phyloP scores from a whole-genome alignment of 2,329 filamentous ascomycete genomes.

The Nigrospora oryzae region DNA sequence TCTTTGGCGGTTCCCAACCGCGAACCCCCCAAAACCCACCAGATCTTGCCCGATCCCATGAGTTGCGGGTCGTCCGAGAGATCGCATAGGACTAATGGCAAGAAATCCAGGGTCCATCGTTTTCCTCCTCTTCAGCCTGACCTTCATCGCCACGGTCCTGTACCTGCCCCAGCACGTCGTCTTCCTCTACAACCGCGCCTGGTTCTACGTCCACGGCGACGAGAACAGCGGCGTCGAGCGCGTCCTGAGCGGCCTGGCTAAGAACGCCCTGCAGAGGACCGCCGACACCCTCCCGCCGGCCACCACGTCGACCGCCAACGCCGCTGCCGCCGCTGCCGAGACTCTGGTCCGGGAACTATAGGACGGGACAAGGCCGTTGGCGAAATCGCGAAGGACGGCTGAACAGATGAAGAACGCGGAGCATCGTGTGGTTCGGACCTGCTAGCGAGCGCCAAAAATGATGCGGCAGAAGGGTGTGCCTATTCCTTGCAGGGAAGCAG shows the following conservation, averaged over 20 bases:
- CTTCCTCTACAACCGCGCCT: conserved; percentile 74
- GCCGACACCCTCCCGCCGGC: conserved; percentile 1
- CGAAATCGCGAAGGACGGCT: too few species aligned
- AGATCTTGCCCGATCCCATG: too few species aligned
- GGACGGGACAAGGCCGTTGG: background rate
- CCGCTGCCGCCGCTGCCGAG: conserved; percentile 16
- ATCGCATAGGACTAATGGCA: background rate
- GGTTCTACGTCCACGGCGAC: conserved; percentile 93
- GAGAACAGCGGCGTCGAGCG: conserved; percentile 28
- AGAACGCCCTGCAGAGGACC: conserved; percentile 26
- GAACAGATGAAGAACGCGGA: background rate
- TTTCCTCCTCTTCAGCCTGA: conserved; percentile 81
- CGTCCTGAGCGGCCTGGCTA: conserved; percentile 9
- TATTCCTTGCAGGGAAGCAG: too few species aligned
- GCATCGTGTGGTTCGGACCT: too few species aligned
- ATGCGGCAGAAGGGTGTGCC: too few species aligned
- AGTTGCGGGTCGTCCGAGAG: too few species aligned
- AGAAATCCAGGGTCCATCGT: conserved; percentile 69
- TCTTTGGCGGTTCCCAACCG: background rate
- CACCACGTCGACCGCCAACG: conserved; percentile 16
- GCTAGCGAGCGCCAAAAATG: too few species aligned
- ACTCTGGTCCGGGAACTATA: conserved; percentile 28
- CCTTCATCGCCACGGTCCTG: conserved; percentile 76
- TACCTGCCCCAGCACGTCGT: conserved; percentile 90
- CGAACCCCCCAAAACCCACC: background rate